phyloP scores from a whole-genome alignment of 495 filamentous ascomycete genomes.

The Annulohypoxylon bovei region DNA sequence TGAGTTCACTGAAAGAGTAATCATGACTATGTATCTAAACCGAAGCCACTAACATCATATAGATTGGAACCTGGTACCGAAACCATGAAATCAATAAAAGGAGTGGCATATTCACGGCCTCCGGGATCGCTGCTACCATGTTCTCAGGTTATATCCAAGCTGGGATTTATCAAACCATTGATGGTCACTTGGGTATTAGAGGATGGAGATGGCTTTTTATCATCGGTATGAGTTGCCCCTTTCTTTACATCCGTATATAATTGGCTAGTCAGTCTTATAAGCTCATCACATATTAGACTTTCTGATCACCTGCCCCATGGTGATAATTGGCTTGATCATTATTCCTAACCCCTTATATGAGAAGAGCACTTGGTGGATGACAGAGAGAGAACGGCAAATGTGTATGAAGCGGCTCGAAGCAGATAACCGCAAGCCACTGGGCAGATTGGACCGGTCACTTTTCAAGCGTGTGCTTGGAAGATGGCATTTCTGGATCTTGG shows the following conservation, averaged over 20 bases:
- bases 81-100: slow-evolving; percentile 50
- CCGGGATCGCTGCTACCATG: slow-evolving; percentile 42
- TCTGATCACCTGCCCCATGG: slow-evolving; percentile 45
- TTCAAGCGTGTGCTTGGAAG: slow-evolving; percentile 44
- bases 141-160: slow-evolving; percentile 48
- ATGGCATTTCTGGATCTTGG: slow-evolving; percentile 45
- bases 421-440: slow-evolving; percentile 44
- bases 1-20: neutral
- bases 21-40: too few species aligned
- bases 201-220: slow-evolving; percentile 50
- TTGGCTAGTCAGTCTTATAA: neutral
- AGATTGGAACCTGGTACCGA: slow-evolving; percentile 52
- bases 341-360: slow-evolving; percentile 43
- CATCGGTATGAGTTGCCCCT: slow-evolving; percentile 26
- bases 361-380: slow-evolving; percentile 38
- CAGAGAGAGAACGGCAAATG: slow-evolving; percentile 43
- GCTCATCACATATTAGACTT: slow-evolving; percentile 18
- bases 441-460: slow-evolving; percentile 36
- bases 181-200: slow-evolving; percentile 36
- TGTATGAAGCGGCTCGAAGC: slow-evolving; percentile 44
- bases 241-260: neutral
- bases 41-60: neutral
- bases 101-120: slow-evolving; percentile 44
- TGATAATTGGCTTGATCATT: slow-evolving; percentile 40
- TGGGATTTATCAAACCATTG: slow-evolving; percentile 44